Evolutionary conservation across 768 basidiomycete species (phyloP), one percentile per base, ranked within the genome.

Genomic region (Trichaptum fuscoviolaceum): DNA sequence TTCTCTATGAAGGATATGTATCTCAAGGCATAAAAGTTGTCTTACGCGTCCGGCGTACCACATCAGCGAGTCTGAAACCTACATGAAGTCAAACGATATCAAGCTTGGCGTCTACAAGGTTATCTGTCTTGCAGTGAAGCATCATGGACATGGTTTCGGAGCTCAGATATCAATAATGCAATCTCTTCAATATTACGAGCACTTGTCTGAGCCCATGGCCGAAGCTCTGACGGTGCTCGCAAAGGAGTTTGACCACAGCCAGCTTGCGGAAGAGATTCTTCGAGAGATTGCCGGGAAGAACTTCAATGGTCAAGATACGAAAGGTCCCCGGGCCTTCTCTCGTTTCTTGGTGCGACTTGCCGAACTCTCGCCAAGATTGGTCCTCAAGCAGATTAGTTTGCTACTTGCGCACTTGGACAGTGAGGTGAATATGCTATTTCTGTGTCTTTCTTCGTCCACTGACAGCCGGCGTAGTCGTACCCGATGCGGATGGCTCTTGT

Each of bases 401-500:
- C 80, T 99, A 17, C 81, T 93, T 24, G 81, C 85, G 20, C 96
- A 98, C 71, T 80, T 98, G 17, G 96, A 99, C 73, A 94, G 92
- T 27, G 97, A 99, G 79, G 96, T 92, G 71, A 8, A 80, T 72
- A 9, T 24, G 1, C n/a, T 34, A 23, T 24, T 27, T 34, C 23
- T 35, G 1, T 58, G 30, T 64, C 36, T 60, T 64, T 25, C 58
- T 24, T 30, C 30, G 30, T 9, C 58, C 62, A 67, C 23, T 67
- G 25, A 35, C 9, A 25, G 10, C 2, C 8, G 3, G 42, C 61
- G 17, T 71, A 97, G 95, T 89, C 95, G 0, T 97, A 99, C 73
- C 93, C 95, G 0, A 95, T 99, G 88, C 93, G 97, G 57, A 91
- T 95, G 80, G 93, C 95, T 0, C 83, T 99, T 65, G 86, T 99